Conservation (phyloP, 768 basidiomycete species). For the Auriscalpium microsporum region DNA sequence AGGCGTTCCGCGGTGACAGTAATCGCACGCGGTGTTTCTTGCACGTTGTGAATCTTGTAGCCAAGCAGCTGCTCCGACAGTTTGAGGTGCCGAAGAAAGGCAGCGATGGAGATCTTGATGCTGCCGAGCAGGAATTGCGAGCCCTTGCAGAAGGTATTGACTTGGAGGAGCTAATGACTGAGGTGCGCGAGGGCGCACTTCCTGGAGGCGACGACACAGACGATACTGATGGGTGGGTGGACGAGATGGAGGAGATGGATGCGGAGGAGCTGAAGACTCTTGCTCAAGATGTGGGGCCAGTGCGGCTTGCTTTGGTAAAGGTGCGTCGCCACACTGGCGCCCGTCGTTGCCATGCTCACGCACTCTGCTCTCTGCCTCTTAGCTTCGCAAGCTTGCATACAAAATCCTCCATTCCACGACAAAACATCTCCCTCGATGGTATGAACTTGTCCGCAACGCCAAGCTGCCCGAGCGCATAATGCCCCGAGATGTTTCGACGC, state of each 20-base stretch:
- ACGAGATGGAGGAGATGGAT: constrained; percentile 16
- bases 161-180: constrained; percentile 51
- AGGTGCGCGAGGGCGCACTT: constrained; percentile 33
- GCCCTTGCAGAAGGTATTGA: constrained; percentile 97
- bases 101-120: constrained; percentile 17
- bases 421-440: constrained; percentile 18
- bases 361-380: background rate
- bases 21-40: constrained; percentile 29
- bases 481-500: constrained; percentile 20
- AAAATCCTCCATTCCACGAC: constrained; percentile 20
- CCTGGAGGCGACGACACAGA: constrained; percentile 6
- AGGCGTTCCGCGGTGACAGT: constrained; percentile 14
- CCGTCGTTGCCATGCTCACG: background rate
- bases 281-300: constrained; percentile 14
- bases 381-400: constrained; percentile 4
- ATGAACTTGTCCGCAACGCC: background rate
- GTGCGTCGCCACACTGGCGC: constrained; percentile 13
- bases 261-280: constrained; percentile 13
- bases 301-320: constrained; percentile 25
- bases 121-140: constrained; percentile 84
- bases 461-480: background rate
- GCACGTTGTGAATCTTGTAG: constrained; percentile 31
- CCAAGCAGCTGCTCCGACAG: constrained; percentile 22
- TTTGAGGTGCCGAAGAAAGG: constrained; percentile 26
- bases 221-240: constrained; percentile 18